These are phyloP conservation scores for Fomitopsis betulina DNA, from an alignment of 1,284 basidiomycete species.

Conservation along the genomic window DNA sequence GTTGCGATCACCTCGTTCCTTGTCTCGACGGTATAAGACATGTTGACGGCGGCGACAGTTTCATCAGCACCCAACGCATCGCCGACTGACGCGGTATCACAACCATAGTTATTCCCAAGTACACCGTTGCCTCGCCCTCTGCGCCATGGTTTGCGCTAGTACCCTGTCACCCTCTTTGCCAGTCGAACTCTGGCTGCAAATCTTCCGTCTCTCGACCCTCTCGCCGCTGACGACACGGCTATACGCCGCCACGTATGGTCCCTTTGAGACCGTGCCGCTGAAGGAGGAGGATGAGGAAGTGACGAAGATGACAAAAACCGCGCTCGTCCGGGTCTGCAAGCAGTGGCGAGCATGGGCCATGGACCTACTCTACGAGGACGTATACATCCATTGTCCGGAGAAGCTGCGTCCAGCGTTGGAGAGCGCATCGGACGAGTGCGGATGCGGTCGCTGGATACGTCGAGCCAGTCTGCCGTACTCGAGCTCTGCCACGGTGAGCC, in stretches of 20 bases:
- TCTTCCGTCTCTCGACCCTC: conserved; percentile 26
- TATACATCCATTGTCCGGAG: conserved; percentile 34
- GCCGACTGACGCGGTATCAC: not conserved
- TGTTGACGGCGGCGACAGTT: not conserved
- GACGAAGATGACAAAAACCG: conserved; percentile 31
- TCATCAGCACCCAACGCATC: not conserved
- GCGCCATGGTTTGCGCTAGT: not conserved
- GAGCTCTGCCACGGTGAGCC: conserved; percentile 40
- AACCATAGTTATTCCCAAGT: not conserved
- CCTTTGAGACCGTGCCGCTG: conserved; percentile 19
- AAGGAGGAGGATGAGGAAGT: conserved; percentile 9
- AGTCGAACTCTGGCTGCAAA: conserved; percentile 27
- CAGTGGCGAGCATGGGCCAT: conserved; percentile 44
- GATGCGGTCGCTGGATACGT: conserved; percentile 41
- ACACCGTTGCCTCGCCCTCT: not conserved
- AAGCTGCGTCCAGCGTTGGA: conserved; percentile 25
- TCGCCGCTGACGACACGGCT: conserved; percentile 17
- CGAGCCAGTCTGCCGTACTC: conserved; percentile 56
- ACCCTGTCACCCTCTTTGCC: conserved; percentile 14
- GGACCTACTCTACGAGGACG: conserved; percentile 48
- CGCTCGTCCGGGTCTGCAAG: conserved; percentile 51
- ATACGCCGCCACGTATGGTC: conserved; percentile 19
- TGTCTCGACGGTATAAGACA: not conserved
- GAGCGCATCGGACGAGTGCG: conserved; percentile 17
- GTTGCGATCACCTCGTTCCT: not conserved